Conservation (phyloP, 106 monocot genomes). For the Allium sativum region DNA sequence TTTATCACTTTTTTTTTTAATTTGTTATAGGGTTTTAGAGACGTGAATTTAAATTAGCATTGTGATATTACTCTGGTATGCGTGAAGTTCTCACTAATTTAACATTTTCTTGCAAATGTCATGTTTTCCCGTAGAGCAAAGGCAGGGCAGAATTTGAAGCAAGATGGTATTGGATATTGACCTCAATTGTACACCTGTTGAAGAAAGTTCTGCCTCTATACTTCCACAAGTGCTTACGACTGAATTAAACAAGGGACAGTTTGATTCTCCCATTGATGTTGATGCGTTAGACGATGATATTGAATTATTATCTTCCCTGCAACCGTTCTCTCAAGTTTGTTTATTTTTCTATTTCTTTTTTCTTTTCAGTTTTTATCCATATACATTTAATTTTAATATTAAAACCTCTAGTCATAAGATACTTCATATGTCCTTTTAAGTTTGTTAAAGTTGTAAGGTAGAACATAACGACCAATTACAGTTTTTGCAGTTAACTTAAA, state of each 20-base stretch:
- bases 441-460: no score
- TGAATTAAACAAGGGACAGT: constrained; percentile 1
- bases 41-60: no score
- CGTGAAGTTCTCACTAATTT: no score
- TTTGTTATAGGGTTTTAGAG: no score
- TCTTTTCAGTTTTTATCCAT: background rate
- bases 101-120: no score
- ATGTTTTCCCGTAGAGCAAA: background rate
- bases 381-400: no score
- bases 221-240: background rate
- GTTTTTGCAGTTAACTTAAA: no score
- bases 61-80: no score
- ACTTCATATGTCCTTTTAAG: no score
- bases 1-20: no score
- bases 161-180: constrained; percentile 9
- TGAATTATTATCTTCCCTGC: constrained; percentile 6
- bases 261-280: constrained; percentile 20
- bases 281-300: constrained; percentile 23
- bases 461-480: no score
- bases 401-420: no score
- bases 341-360: background rate
- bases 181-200: constrained; percentile 9
- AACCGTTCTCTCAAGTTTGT: constrained; percentile 15
- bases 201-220: background rate
- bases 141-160: background rate